Evolutionary conservation across 1,284 basidiomycete genomes (phyloP), one percentile per base, ranked within the genome.

Genomic region (Ustilago loliicola): DNA sequence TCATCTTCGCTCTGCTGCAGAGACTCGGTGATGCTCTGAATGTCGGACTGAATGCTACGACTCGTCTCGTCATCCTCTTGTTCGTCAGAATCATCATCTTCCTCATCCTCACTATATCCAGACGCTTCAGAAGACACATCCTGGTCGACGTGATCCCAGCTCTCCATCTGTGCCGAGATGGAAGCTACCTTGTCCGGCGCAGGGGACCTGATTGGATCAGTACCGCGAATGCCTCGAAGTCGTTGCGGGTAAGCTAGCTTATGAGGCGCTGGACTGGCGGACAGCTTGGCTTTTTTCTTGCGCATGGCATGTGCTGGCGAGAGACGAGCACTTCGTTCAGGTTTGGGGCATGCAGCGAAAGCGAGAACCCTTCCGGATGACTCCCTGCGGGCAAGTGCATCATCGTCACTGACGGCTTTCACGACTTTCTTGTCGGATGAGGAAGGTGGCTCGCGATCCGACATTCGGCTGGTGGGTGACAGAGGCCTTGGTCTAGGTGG

Each of bases 61-160:
- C 29, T 57, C 23, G 55, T 30, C 11, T 47, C 69, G 19, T 69
- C 67, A 3, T 72, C 65, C 17, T 40, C 66, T 5, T 65, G 62
- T 0, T 69, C 66, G 2, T 63, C 58, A 9, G 52, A 48, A 19
- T 67, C 72, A 48, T 54, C 53, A 36, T 77, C 70, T 40, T 77
- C 76, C 34, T 78, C 72, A 34, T 78, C 76, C 45, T 79, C 77
- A 56, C 77, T 79, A 45, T 79, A 79, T 23, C 77, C 77, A 0
- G 77, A 79, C 15, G 52, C 68, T 15, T 71, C 69, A 0, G 53
- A 61, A 2, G 66, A 67, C 15, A 63, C 51, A 51, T 61, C 58
- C 9, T 59, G 50, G 1, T 42, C 57, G 19, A 23, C 38, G 10
- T 56, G 32, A 17, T 57, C 38, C 68, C 67, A 66, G 15, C 29